Conservation (phyloP, 169 alveolate genomes). For the Besnoitia besnoiti region DNA sequence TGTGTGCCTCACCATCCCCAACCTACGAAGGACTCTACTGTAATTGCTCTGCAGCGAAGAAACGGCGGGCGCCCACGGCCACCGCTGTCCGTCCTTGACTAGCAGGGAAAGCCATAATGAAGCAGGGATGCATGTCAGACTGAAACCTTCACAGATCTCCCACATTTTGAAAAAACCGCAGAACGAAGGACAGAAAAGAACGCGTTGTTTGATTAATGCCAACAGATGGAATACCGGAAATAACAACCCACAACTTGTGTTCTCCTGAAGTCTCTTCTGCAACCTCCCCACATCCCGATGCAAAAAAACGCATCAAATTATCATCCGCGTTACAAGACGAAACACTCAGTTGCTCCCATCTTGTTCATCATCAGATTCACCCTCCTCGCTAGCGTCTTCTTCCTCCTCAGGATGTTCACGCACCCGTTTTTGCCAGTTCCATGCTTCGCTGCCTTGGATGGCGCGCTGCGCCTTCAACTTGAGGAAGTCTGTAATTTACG, state of each 20-base stretch:
- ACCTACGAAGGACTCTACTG: no score
- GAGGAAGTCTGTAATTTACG: conserved; percentile 5
- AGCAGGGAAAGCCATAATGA: no score
- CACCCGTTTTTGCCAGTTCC: conserved; percentile 57
- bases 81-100: no score
- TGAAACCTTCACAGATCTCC: neutral
- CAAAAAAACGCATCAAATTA: no score
- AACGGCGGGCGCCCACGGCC: no score
- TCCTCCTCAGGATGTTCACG: conserved; percentile 23
- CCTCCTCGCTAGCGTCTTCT: conserved; percentile 23
- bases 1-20: no score
- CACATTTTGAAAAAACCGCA: neutral
- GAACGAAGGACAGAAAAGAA: neutral
- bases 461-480: conserved; percentile 46
- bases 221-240: neutral
- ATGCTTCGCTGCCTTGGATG: conserved; percentile 46
- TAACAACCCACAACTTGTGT: neutral
- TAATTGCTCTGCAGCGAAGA: no score
- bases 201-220: neutral
- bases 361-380: conserved; percentile 24
- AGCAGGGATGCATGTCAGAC: no score
- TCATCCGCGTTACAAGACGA: no score
- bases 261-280: neutral
- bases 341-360: conserved; percentile 19
- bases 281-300: no score